Evolutionary conservation across 75 land plant genomes (phyloP).

Genomic region (Pinus albicaulis): DNA sequence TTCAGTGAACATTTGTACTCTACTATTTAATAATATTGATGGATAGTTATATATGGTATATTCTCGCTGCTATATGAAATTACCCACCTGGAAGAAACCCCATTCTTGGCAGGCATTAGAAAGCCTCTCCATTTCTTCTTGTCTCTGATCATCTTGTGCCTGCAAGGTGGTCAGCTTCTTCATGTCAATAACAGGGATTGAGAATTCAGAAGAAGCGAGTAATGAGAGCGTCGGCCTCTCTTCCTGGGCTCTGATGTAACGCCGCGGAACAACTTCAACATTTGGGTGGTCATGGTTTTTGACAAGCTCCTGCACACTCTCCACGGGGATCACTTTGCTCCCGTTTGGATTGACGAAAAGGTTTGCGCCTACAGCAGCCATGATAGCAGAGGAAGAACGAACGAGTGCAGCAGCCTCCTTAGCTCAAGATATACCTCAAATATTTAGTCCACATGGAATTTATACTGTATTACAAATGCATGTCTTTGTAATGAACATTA

Average conservation of each 20-base stretch:
- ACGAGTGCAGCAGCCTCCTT: no score
- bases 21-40: no score
- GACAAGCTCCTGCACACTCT: neutral
- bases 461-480: no score
- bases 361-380: no score
- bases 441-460: no score
- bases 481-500: no score
- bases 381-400: no score
- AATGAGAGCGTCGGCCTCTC: neutral
- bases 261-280: neutral
- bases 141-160: neutral
- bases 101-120: neutral
- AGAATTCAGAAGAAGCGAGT: neutral
- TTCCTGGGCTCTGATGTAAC: neutral
- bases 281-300: neutral
- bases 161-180: neutral
- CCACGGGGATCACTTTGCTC: neutral
- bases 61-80: no score
- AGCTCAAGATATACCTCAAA: no score
- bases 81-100: neutral
- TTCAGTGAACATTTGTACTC: no score
- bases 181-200: neutral
- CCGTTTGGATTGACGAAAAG: neutral
- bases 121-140: neutral
- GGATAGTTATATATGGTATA: no score